A percentile compares a stretch with the other conserved stretches of the same genome.
These are phyloP conservation scores for Verticillium isaacii DNA, from an alignment of 2,329 filamentous ascomycete species.

Conservation along the genomic window DNA sequence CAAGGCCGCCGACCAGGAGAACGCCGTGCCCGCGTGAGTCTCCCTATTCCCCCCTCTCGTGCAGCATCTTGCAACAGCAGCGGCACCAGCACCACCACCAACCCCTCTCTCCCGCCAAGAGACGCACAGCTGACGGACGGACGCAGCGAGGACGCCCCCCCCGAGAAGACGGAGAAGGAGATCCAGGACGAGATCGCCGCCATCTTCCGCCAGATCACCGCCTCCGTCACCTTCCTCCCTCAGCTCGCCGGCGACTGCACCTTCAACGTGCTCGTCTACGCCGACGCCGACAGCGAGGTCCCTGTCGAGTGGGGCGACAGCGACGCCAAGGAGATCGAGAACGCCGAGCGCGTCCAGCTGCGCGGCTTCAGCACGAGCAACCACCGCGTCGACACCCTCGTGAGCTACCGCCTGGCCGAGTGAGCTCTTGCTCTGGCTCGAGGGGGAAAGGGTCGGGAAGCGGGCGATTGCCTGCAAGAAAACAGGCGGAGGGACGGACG, in stretches of 20 bases:
- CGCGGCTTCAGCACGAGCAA: constrained; percentile 94
- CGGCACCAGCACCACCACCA: too few relatives aligned
- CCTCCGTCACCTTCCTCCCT: constrained; percentile 92
- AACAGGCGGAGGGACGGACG: too few relatives aligned
- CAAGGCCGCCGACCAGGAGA: constrained; percentile 63
- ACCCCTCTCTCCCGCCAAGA: too few relatives aligned
- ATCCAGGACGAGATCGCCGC: constrained; percentile 95
- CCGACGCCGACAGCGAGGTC: constrained; percentile 92
- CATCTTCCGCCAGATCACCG: constrained; percentile 96
- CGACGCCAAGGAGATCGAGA: constrained; percentile 92
- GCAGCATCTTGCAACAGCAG: not conserved
- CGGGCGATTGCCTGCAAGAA: too few relatives aligned
- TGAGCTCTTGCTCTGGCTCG: not conserved
- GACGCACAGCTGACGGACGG: not conserved
- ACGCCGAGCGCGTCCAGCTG: constrained; percentile 91
- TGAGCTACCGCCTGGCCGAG: constrained; percentile 70
- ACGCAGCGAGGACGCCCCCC: not conserved
- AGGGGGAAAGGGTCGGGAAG: not conserved
- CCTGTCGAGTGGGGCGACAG: constrained; percentile 98
- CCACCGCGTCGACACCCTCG: constrained; percentile 89
- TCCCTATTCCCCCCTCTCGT: not conserved
- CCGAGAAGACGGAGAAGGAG: constrained; percentile 84
- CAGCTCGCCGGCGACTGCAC: constrained; percentile 94
- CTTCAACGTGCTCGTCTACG: constrained; percentile 97
- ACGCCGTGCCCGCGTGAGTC: constrained; percentile 50